Percentiles rank a stretch among this genome's conserved stretches.
Evolutionary conservation across 192 early-diverging fungal genomes (phyloP).

Genomic region (Coemansia sp.): DNA sequence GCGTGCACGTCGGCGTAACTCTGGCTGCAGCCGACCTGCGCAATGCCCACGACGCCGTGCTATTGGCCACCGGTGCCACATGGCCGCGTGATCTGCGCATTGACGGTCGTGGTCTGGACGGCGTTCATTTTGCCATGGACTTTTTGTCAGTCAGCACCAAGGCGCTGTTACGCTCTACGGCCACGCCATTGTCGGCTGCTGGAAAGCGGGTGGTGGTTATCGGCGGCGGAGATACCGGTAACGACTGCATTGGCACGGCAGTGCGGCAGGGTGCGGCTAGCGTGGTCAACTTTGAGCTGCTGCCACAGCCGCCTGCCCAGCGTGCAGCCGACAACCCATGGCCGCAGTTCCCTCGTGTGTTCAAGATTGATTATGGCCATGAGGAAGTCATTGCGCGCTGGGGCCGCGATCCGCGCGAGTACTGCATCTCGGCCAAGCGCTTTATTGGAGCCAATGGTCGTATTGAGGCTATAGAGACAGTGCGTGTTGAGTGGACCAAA

Average conservation of each 20-base stretch:
- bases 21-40: constrained; percentile 69
- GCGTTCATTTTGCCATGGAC: constrained; percentile 99
- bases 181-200: constrained; percentile 80
- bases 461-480: constrained; percentile 88
- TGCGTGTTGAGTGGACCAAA: constrained; percentile 96
- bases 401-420: constrained; percentile 95
- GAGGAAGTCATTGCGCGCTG: constrained; percentile 82
- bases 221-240: constrained; percentile 97
- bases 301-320: constrained; percentile 84
- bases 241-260: constrained; percentile 94
- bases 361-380: constrained; percentile 97
- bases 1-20: constrained; percentile 85
- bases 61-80: constrained; percentile 93
- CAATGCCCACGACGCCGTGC: constrained; percentile 71
- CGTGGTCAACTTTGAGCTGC: constrained; percentile 95
- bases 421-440: constrained; percentile 92
- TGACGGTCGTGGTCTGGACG: constrained; percentile 79
- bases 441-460: constrained; percentile 82
- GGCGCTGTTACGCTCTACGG: constrained; percentile 69
- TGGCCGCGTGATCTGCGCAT: constrained; percentile 96
- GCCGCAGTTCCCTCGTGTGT: constrained; percentile 95
- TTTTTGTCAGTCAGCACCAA: constrained; percentile 90
- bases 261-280: constrained; percentile 87
- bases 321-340: constrained; percentile 93
- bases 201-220: constrained; percentile 95